Percentiles rank a stretch among this genome's conserved stretches.
Conservation (phyloP, 768 basidiomycete genomes). For the Amanita molliuscula region DNA sequence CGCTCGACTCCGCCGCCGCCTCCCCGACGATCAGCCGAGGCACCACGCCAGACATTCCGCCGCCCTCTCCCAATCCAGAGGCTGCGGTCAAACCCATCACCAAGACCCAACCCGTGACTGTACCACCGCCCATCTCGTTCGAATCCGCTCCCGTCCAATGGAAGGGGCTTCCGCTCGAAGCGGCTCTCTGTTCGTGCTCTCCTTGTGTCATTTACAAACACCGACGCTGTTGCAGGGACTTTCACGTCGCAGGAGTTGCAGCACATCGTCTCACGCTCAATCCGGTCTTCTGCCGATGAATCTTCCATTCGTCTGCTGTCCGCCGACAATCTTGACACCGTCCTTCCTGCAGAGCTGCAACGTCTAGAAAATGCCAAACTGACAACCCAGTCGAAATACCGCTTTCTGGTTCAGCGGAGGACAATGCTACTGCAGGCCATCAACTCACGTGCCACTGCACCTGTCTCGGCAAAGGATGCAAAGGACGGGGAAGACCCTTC, state of each 20-base stretch:
- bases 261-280: conserved; percentile 60
- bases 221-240: conserved; percentile 30
- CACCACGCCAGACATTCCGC: neutral
- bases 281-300: conserved; percentile 56
- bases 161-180: conserved; percentile 63
- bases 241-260: conserved; percentile 56
- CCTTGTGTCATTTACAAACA: neutral
- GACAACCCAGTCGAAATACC: conserved; percentile 52
- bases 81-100: neutral
- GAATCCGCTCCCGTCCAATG: conserved; percentile 46
- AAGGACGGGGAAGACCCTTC: conserved; percentile 27
- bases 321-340: conserved; percentile 46
- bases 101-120: neutral
- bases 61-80: neutral
- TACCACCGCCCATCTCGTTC: conserved; percentile 45
- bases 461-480: conserved; percentile 20
- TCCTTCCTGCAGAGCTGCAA: conserved; percentile 47
- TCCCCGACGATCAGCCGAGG: neutral
- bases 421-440: conserved; percentile 67
- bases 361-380: conserved; percentile 43
- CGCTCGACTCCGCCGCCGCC: neutral
- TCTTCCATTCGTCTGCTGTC: conserved; percentile 66
- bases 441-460: conserved; percentile 35
- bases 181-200: conserved; percentile 40
- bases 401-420: conserved; percentile 55